phyloP scores from a whole-genome alignment of 192 early-diverging fungal genomes.

The Podila horticola region DNA sequence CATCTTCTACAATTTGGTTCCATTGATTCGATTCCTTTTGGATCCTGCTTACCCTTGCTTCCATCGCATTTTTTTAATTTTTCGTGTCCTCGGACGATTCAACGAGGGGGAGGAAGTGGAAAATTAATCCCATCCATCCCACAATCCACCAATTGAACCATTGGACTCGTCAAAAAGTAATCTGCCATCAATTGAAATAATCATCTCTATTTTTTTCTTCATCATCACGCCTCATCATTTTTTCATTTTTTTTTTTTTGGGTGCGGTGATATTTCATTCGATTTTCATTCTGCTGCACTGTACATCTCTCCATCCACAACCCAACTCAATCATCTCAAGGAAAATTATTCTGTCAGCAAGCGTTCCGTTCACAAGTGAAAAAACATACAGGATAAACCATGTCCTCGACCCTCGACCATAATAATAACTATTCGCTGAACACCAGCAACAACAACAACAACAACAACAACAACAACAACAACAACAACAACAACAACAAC shows the following conservation, averaged over 20 bases:
- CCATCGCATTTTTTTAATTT: too few species aligned
- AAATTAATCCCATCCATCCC: too few species aligned
- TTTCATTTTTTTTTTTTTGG: too few species aligned
- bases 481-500: background rate
- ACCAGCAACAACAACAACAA: slow-evolving; percentile 6
- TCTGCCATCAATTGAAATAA: background rate
- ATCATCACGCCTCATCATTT: too few species aligned
- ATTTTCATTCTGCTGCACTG: background rate
- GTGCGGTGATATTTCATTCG: background rate
- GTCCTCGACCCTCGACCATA: slow-evolving; percentile 26
- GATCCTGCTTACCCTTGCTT: too few species aligned
- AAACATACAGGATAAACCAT: slow-evolving; percentile 2
- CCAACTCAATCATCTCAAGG: background rate
- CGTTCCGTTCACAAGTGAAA: too few species aligned
- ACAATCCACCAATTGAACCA: too few species aligned
- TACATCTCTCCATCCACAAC: background rate
- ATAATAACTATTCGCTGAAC: slow-evolving; percentile 7
- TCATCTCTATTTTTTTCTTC: too few species aligned
- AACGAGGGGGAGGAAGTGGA: too few species aligned
- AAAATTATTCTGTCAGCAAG: background rate
- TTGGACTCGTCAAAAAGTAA: too few species aligned
- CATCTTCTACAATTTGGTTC: background rate
- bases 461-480: slow-evolving; percentile 10
- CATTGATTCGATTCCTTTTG: too few species aligned
- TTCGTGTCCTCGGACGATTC: too few species aligned